These are phyloP conservation scores for Lolium perenne DNA, from an alignment of 176 grass and related monocot species.

Conservation along the genomic window DNA sequence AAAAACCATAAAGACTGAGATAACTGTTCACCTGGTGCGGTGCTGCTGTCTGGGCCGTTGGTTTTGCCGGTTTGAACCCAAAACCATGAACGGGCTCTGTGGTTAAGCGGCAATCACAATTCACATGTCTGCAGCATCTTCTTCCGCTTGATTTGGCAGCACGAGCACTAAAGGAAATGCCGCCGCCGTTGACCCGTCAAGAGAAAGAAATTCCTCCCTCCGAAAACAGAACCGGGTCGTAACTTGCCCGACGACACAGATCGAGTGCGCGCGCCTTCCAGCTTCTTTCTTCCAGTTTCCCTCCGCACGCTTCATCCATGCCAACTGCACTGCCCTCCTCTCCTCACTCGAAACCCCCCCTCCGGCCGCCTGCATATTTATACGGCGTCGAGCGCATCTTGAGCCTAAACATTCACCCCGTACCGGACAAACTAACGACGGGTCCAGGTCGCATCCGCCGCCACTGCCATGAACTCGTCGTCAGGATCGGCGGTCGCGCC, in stretches of 20 bases:
- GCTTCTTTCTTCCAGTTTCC: background rate
- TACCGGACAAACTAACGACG: background rate
- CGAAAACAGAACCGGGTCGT: background rate
- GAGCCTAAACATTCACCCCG: background rate
- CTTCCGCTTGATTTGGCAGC: too few species aligned
- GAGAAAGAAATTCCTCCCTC: background rate
- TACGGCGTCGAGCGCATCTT: background rate
- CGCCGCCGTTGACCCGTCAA: background rate
- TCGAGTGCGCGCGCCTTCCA: slow-evolving; percentile 4
- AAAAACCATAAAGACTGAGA: too few species aligned
- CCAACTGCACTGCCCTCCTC: background rate
- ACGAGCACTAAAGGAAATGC: background rate
- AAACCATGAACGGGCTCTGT: too few species aligned
- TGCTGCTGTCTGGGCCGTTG: too few species aligned
- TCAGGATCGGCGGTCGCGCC: background rate
- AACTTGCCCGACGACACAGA: background rate
- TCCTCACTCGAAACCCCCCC: too few species aligned
- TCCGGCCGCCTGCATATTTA: background rate
- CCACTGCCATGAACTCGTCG: background rate
- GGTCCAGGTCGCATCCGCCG: background rate
- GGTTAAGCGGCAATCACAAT: too few species aligned
- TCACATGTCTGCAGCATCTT: too few species aligned
- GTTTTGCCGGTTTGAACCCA: too few species aligned
- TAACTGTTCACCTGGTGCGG: too few species aligned
- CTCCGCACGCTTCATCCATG: background rate